These are phyloP conservation scores for Phytophthora pisi DNA, from an alignment of 352 stramenopile species.

Conservation along the genomic window DNA sequence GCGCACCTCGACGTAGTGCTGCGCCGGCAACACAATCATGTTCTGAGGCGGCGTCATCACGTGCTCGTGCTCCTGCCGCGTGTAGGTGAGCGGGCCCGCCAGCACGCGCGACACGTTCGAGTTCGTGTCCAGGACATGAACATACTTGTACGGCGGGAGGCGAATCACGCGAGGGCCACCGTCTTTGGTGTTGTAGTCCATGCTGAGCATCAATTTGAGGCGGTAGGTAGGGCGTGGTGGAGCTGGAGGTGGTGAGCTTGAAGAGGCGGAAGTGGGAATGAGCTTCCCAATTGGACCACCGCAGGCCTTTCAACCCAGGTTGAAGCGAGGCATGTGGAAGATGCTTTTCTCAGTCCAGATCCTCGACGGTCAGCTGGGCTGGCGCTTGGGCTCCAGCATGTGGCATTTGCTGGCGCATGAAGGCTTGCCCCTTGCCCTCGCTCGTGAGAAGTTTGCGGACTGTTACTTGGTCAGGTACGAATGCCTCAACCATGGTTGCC, in stretches of 20 bases:
- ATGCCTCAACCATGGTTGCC: constrained; percentile 21
- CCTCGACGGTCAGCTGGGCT: constrained; percentile 37
- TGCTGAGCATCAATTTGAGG: constrained; percentile 12
- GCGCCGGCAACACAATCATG: constrained; percentile 80
- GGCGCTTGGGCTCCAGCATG: constrained; percentile 5
- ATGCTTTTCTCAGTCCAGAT: constrained; percentile 23
- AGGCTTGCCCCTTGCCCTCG: constrained; percentile 36
- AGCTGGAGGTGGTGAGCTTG: constrained; percentile 10
- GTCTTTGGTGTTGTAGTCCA: constrained; percentile 29
- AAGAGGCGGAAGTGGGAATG: constrained; percentile 21
- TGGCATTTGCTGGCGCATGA: constrained; percentile 25
- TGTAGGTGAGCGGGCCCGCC: constrained; percentile 78
- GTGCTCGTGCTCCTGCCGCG: constrained; percentile 80
- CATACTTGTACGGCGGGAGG: constrained; percentile 82
- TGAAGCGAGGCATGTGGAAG: neutral
- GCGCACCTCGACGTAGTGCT: constrained; percentile 80
- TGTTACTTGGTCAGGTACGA: constrained; percentile 20
- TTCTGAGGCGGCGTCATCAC: constrained; percentile 62
- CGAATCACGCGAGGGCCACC: constrained; percentile 73
- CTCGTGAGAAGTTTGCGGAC: constrained; percentile 37
- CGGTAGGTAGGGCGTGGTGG: neutral
- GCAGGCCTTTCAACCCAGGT: constrained; percentile 23
- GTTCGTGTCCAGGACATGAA: constrained; percentile 87
- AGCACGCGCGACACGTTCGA: constrained; percentile 84
- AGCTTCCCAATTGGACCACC: neutral